These are phyloP conservation scores for Claviceps lovelessii DNA, from an alignment of 2,329 filamentous ascomycete species.

Conservation along the genomic window DNA sequence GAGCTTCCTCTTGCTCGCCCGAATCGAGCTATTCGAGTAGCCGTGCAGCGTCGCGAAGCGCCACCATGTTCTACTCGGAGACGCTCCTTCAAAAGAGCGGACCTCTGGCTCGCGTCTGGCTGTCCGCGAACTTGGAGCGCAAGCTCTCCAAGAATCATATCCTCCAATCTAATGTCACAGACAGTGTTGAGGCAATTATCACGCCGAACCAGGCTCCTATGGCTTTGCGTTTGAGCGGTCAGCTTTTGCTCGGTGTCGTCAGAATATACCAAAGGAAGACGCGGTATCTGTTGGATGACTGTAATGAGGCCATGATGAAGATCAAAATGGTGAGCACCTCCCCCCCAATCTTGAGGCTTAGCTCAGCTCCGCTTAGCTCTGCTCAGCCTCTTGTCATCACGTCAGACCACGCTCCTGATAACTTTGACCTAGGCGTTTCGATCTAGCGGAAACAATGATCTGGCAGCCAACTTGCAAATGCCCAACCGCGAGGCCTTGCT, in stretches of 20 bases:
- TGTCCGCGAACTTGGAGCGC: constrained; percentile 94
- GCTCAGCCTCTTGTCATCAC: neutral
- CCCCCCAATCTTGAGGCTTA: neutral
- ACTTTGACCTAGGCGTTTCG: constrained; percentile 60
- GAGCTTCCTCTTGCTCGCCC: constrained; percentile 8
- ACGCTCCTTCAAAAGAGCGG: constrained; percentile 91
- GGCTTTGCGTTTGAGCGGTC: constrained; percentile 83
- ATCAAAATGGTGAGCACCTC: constrained; percentile 73
- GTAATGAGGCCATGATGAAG: constrained; percentile 92
- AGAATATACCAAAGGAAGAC: constrained; percentile 96
- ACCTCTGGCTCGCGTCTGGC: constrained; percentile 92
- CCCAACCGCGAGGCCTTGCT: constrained; percentile 77
- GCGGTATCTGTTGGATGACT: constrained; percentile 89
- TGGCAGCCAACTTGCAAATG: constrained; percentile 67
- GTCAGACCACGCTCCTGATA: constrained; percentile 15
- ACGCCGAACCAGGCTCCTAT: constrained; percentile 86
- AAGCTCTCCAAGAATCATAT: constrained; percentile 97
- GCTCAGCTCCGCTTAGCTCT: neutral
- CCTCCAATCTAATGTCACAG: constrained; percentile 82
- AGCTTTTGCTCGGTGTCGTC: constrained; percentile 87
- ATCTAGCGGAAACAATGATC: constrained; percentile 84
- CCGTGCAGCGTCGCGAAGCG: constrained; percentile 17
- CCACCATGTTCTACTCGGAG: constrained; percentile 91
- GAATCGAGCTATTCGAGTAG: constrained; percentile 8
- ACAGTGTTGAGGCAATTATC: constrained; percentile 91